Evolutionary conservation across 345 rosid species (phyloP), one percentile per base, ranked within the genome.

Genomic region (Raphanus raphanistrum): DNA sequence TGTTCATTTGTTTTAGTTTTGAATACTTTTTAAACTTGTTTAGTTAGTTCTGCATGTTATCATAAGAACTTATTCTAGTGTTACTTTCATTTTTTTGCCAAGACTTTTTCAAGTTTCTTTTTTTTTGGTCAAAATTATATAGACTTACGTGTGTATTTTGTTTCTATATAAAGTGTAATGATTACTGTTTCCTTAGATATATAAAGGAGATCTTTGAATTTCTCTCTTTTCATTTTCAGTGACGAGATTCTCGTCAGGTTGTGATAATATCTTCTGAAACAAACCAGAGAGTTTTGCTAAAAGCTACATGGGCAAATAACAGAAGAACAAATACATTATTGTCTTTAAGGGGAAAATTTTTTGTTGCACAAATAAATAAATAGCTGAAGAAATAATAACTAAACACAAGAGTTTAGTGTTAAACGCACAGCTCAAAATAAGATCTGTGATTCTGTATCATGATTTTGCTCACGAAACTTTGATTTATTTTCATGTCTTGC

Each of bases 201-300:
- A 66, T 79, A 25, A 73, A 66, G 54, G 61, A 41, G 68, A 48
- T 33, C 28, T 68, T 67, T 32, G 15, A 43, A 21, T 33, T 41
- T 66, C 81, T 72, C 82, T 75, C 45, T 61, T 78, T 54, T 84
- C 78, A 76, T 81, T 84, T 71, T 66, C 82, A 70, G 57, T 80
- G 74, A 41, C 48, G 66, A 55, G 68, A 60, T 65, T 74, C 45
- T 88, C 78, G 86, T 86, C 88, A 84, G 76, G 72, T 77, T 86
- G 82, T 87, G 84, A 86, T 83, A 70, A 83, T 83, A 81, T 83
- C 36, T 73, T 66, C 72, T 50, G 80, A 72, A 62, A 35, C 60
- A 35, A 78, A n/a, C 59, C 65, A 60, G 64, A 52, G 4, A 29
- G 59, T 13, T 62, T 68, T 73, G 68, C 36, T 68, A 7, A 73